Conservation (phyloP, 73 alveolate genomes). For the Tetrahymena thermophila region DNA sequence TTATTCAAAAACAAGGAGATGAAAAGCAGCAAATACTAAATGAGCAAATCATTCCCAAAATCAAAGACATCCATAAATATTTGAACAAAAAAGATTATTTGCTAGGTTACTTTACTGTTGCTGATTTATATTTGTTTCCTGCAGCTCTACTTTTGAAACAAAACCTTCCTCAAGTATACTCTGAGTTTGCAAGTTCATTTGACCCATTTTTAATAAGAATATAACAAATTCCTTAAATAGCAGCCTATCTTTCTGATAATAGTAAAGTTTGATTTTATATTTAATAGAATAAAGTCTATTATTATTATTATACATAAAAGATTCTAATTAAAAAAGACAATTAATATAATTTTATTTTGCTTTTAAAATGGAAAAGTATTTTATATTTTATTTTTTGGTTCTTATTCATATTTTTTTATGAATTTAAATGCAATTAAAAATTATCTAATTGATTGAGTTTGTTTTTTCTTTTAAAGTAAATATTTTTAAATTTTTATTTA, state of each 20-base stretch:
- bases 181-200: background rate
- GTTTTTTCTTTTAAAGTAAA: too few species aligned
- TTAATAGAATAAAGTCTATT: too few species aligned
- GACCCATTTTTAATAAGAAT: background rate
- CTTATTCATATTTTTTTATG: too few species aligned
- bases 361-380: too few species aligned
- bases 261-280: background rate
- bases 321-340: too few species aligned
- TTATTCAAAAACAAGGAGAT: background rate
- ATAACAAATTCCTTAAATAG: background rate
- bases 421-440: too few species aligned
- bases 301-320: too few species aligned
- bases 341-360: too few species aligned
- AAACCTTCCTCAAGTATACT: background rate
- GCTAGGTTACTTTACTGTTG: background rate
- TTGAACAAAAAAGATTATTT: background rate
- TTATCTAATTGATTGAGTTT: too few species aligned
- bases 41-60: background rate
- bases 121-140: background rate
- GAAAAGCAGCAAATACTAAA: background rate
- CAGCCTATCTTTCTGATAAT: background rate
- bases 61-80: background rate
- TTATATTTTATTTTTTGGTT: too few species aligned
- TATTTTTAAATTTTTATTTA: too few species aligned
- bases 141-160: background rate